These are phyloP conservation scores for Neurospora sp. DNA, from an alignment of 495 filamentous ascomycete genomes.

Conservation along the genomic window DNA sequence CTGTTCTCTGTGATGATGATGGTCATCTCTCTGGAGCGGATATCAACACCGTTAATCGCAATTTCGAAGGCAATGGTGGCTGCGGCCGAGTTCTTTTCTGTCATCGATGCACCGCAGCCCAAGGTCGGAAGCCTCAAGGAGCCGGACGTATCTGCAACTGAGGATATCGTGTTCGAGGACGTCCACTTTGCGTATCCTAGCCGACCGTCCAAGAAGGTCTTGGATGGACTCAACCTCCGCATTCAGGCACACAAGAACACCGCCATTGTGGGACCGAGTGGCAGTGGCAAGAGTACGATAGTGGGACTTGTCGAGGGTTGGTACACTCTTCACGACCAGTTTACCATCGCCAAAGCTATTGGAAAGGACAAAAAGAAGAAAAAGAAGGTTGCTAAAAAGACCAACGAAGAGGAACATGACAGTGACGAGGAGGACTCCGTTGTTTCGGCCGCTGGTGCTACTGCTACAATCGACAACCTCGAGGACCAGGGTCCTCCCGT, in stretches of 20 bases:
- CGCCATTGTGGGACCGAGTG: constrained; percentile 78
- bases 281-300: constrained; percentile 84
- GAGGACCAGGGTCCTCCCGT: constrained; percentile 31
- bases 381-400: constrained; percentile 28
- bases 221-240: constrained; percentile 42
- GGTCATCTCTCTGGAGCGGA: constrained; percentile 38
- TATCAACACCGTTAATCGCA: constrained; percentile 41
- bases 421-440: constrained; percentile 20
- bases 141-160: constrained; percentile 34
- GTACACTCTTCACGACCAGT: constrained; percentile 59
- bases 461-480: constrained; percentile 2
- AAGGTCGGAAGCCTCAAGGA: constrained; percentile 30
- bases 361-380: constrained; percentile 34
- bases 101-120: constrained; percentile 46
- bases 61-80: constrained; percentile 44
- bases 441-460: constrained; percentile 2
- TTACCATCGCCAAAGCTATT: constrained; percentile 37
- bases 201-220: constrained; percentile 50
- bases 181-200: constrained; percentile 62
- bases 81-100: constrained; percentile 44
- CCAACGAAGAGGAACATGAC: not conserved
- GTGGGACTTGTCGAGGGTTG: constrained; percentile 87
- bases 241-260: constrained; percentile 73
- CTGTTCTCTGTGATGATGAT: constrained; percentile 49
- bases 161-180: constrained; percentile 49